Evolutionary conservation across 2,329 filamentous ascomycete genomes (phyloP).

Genomic region (Davidsoniella eucalypti): DNA sequence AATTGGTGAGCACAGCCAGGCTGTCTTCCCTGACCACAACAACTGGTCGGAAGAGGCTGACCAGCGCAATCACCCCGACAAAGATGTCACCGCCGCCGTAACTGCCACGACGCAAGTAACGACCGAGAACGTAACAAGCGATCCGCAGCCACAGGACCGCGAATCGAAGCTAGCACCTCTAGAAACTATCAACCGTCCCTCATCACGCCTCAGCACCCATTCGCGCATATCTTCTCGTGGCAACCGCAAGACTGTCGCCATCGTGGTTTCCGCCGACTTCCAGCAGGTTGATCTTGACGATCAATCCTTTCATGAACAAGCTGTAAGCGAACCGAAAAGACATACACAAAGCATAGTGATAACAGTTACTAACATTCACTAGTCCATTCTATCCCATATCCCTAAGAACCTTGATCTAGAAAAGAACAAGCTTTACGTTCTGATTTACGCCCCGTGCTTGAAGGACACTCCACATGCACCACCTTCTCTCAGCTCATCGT

Average conservation of each 20-base stretch:
- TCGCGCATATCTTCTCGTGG: conserved; percentile 4
- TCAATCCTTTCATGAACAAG: conserved; percentile 55
- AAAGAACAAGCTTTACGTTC: conserved; percentile 62
- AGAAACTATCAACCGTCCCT: conserved; percentile 2
- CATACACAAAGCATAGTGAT: neutral
- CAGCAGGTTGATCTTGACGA: conserved; percentile 41
- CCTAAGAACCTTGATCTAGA: conserved; percentile 60
- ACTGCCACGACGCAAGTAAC: conserved; percentile 9
- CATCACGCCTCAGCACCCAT: conserved; percentile 8
- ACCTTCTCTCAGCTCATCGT: conserved; percentile 60
- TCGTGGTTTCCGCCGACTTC: conserved; percentile 71
- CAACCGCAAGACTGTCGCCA: conserved; percentile 58
- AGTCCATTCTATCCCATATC: conserved; percentile 82
- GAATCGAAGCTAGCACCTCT: neutral
- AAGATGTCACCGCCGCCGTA: neutral
- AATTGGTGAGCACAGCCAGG: conserved; percentile 69
- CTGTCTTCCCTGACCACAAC: conserved; percentile 69
- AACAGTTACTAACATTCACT: conserved; percentile 1
- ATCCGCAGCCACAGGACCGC: neutral
- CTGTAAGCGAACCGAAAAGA: conserved; percentile 39
- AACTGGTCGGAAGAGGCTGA: conserved; percentile 86
- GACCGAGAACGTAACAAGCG: neutral
- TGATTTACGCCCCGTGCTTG: conserved; percentile 74
- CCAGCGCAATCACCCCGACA: conserved; percentile 33
- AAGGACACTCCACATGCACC: conserved; percentile 47